Conservation (phyloP, 345 rosid species). For the Combretum micranthum region DNA sequence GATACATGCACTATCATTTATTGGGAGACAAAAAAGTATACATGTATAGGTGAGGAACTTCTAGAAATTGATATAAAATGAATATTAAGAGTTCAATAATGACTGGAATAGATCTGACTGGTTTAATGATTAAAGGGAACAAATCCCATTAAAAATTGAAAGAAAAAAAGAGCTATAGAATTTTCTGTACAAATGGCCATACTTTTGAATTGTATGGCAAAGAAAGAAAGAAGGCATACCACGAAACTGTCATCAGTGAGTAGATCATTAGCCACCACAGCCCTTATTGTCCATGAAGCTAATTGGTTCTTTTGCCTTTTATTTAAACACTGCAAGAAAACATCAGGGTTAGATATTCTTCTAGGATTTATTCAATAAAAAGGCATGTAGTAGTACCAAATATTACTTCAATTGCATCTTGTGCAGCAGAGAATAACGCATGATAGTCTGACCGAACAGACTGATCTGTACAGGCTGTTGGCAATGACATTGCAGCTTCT, state of each 20-base stretch:
- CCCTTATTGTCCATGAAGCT: constrained; percentile 57
- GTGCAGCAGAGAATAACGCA: constrained; percentile 82
- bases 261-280: constrained; percentile 88
- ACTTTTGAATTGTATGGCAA: not conserved
- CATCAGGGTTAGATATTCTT: constrained; percentile 10
- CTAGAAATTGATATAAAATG: too few species aligned
- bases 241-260: constrained; percentile 94
- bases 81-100: too few species aligned
- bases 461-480: constrained; percentile 70
- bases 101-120: too few species aligned
- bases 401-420: constrained; percentile 69
- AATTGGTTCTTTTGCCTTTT: constrained; percentile 68
- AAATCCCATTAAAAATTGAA: too few species aligned
- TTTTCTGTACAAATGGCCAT: not conserved
- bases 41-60: too few species aligned
- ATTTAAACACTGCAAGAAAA: constrained; percentile 49
- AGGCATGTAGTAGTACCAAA: not conserved
- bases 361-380: constrained; percentile 5
- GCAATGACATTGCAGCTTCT: constrained; percentile 77
- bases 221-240: constrained; percentile 38
- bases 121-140: too few species aligned
- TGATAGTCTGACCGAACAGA: constrained; percentile 60
- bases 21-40: too few species aligned
- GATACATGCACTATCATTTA: too few species aligned
- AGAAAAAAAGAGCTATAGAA: too few species aligned